Evolutionary conservation across 2,329 filamentous ascomycete species (phyloP), one percentile per base, ranked within the genome.

Genomic region (Chaetomiaceae sp.): DNA sequence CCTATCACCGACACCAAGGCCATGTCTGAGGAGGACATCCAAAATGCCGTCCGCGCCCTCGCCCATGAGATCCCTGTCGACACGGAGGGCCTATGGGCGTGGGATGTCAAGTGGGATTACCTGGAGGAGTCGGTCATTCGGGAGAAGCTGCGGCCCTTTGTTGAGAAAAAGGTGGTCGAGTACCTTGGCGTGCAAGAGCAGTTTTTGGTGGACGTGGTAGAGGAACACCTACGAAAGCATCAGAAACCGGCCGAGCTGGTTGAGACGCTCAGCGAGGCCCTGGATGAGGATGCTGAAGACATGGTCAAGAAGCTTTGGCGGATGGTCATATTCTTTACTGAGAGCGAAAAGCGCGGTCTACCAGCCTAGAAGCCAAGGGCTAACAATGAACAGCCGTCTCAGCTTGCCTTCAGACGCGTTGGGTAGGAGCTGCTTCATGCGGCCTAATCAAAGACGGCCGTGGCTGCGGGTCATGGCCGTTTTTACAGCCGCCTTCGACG

Each of bases 91-190:
- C 77, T 99, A 3, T 99, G 92, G 89, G 81, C 79, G n/a, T 97
- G 90, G 89, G 75, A 86, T 16, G 84, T 99, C 67, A 88, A 91
- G 63, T 99, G 94, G 94, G 87, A 95, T 47, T 89, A 85, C 70
- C 79, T 99, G 67, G 89, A 95, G 66, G 86, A 94, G 56, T 77
- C 79, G 14, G 80, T 94, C 37, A 82, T 97, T 55, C 81, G 83
- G 56, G 88, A 95, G 59, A 91, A 96, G 67, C 82, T 99, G 62
- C 84, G 88, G 65, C 91, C 92, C 27, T 99, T 96, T 73, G 89
- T 97, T 52, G 90, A 96, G 75, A 95, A 95, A 80, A 99, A 97
- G 79, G 89, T 97, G 62, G 86, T 99, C 56, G 94, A 99, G 71
- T 95, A 94, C 64, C 80, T 99, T 44, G 95, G 95, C 55, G 88